These are phyloP conservation scores for Ilyonectria destructans DNA, from an alignment of 2,329 filamentous ascomycete species.

Conservation along the genomic window DNA sequence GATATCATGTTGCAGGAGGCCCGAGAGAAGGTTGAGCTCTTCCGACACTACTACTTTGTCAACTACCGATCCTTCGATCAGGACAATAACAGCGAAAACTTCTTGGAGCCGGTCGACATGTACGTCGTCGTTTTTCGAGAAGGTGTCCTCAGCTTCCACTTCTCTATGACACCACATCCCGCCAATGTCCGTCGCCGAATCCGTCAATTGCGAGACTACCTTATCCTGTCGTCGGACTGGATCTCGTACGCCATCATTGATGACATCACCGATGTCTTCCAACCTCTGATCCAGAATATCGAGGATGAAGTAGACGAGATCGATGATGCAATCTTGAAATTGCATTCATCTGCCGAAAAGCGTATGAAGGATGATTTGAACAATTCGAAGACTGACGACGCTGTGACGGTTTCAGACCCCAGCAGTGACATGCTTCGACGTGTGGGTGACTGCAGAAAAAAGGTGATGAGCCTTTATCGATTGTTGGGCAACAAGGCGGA, in stretches of 20 bases:
- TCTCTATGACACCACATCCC: conserved; percentile 94
- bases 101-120: conserved; percentile 96
- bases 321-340: conserved; percentile 88
- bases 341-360: conserved; percentile 76
- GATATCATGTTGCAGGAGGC: conserved; percentile 98
- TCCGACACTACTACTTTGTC: conserved; percentile 98
- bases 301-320: conserved; percentile 98
- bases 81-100: conserved; percentile 89
- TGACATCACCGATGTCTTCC: conserved; percentile 97
- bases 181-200: conserved; percentile 96
- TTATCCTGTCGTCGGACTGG: conserved; percentile 95
- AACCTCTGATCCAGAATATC: conserved; percentile 91
- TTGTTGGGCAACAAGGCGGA: conserved; percentile 97
- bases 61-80: conserved; percentile 99
- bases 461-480: conserved; percentile 96
- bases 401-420: conserved; percentile 61
- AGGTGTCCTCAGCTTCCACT: conserved; percentile 96
- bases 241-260: conserved; percentile 98
- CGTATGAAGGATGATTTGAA: conserved; percentile 57
- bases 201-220: conserved; percentile 92
- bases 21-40: conserved; percentile 97
- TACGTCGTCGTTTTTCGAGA: conserved; percentile 98
- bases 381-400: conserved; percentile 65
- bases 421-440: conserved; percentile 90
- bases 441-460: conserved; percentile 95